A percentile compares a stretch with the other conserved stretches of the same genome.
Conservation (phyloP, 1,284 basidiomycete species). For the Leccinum holopus region DNA sequence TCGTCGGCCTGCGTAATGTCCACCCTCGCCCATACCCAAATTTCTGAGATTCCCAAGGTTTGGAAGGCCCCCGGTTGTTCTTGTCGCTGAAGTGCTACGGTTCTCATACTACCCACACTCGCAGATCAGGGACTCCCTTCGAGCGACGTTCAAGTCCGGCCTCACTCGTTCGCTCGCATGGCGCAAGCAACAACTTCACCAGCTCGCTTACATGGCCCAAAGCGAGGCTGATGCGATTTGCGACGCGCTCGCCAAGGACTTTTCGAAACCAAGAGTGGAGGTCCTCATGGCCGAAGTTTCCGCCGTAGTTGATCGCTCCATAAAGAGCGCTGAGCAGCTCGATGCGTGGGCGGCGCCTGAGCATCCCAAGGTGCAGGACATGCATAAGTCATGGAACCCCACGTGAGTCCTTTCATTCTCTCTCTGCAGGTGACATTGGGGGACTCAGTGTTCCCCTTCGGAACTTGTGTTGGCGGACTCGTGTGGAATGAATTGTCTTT, state of each 20-base stretch:
- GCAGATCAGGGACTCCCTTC: conserved; percentile 29
- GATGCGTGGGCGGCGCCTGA: conserved; percentile 29
- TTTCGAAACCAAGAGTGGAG: conserved; percentile 32
- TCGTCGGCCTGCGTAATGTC: conserved; percentile 15
- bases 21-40: conserved; percentile 17
- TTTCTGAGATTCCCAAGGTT: conserved; percentile 25
- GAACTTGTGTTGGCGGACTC: background rate
- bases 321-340: conserved; percentile 23
- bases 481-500: background rate
- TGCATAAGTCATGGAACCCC: conserved; percentile 32
- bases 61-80: background rate
- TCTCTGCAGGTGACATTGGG: background rate
- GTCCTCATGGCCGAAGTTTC: conserved; percentile 27
- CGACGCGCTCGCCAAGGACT: conserved; percentile 30
- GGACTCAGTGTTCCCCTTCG: background rate
- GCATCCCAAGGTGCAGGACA: conserved; percentile 24
- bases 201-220: conserved; percentile 34
- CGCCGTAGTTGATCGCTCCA: conserved; percentile 15
- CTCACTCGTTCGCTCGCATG: conserved; percentile 28
- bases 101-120: background rate
- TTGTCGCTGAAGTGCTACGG: background rate
- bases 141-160: conserved; percentile 27
- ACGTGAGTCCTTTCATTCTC: conserved; percentile 18
- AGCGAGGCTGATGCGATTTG: conserved; percentile 27
- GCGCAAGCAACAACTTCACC: conserved; percentile 33